Evolutionary conservation across 2,329 filamentous ascomycete genomes (phyloP), one percentile per base, ranked within the genome.

Genomic region (Exutisphaerella laricina): DNA sequence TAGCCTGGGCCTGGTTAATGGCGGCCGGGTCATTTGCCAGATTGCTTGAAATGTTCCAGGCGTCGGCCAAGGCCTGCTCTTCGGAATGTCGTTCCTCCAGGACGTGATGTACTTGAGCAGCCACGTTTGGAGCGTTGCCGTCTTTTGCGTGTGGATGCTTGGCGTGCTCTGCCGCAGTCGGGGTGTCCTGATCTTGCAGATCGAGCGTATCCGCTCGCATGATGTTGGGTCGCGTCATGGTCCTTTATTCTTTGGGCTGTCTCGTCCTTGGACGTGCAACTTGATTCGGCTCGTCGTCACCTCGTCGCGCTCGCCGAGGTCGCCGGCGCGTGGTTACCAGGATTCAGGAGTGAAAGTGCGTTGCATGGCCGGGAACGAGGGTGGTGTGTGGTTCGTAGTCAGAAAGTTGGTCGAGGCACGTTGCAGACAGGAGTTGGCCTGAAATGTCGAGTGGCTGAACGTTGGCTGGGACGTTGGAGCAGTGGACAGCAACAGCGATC

Each of bases 121-220:
- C 84, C 68, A 97, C 89, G 63, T 96, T 89, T 32, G 87, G 81
- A 53, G 82, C 84, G 59, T 85, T 70, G 52, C 74, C 67, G 48
- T 32, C 30, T 76, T 70, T 52, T 68, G 66, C 49, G 68, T 77
- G 31, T 57, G 73, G 67, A 59, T 78, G 77, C 54, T 72, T 73
- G 12, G 76, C 72, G 66, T 94, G 88, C 63, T 89, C 84, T 70
- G 94, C 78, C 28, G 90, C 87, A 33, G 89, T 92, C 23, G 88
- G 88, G 46, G 84, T 74, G 60, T 82, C 73, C 61, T 81, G 85
- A 68, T 88, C 80, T 75, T 97, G 92, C 39, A 97, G 80, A 70
- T 97, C 92, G 69, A 96, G 85, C 50, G 90, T 94, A 72, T 97
- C 90, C 94, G 67, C 45, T 34, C 39, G 45, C 16, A 55, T 26